Percentiles rank a stretch among this genome's conserved stretches.
These are phyloP conservation scores for Candida dendrica DNA, from an alignment of 805 yeast genomes.

Conservation along the genomic window DNA sequence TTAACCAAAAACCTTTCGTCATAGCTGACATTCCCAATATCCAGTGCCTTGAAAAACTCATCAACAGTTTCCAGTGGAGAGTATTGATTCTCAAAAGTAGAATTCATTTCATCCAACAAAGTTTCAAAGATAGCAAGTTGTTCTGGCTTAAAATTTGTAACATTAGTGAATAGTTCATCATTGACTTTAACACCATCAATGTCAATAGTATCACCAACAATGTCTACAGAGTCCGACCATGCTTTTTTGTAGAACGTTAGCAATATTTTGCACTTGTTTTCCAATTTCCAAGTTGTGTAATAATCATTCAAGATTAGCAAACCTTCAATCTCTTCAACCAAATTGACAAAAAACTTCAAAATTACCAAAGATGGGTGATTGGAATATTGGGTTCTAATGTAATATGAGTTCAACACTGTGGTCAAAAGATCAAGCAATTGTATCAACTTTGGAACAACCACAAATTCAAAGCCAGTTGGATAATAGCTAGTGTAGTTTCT, in stretches of 20 bases:
- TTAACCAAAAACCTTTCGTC: conserved; percentile 7
- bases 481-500: conserved; percentile 13
- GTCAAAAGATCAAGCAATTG: conserved; percentile 9
- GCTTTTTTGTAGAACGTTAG: conserved; percentile 12
- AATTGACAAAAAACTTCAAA: conserved; percentile 10
- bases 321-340: conserved; percentile 14
- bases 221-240: background rate
- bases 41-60: conserved; percentile 7
- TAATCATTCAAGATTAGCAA: conserved; percentile 11
- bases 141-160: conserved; percentile 2
- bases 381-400: conserved; percentile 7
- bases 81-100: conserved; percentile 9
- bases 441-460: conserved; percentile 7
- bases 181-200: conserved; percentile 5
- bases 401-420: conserved; percentile 2
- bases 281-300: conserved; percentile 12
- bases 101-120: conserved; percentile 9
- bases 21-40: conserved; percentile 14
- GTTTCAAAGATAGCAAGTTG: conserved; percentile 7
- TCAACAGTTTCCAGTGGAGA: conserved; percentile 2
- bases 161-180: conserved; percentile 1
- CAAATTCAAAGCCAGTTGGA: conserved; percentile 14
- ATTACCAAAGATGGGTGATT: conserved; percentile 4
- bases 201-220: conserved; percentile 7
- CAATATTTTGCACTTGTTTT: conserved; percentile 7